phyloP scores from a whole-genome alignment of 2,329 filamentous ascomycete genomes.

The Colletotrichum plurivorum region DNA sequence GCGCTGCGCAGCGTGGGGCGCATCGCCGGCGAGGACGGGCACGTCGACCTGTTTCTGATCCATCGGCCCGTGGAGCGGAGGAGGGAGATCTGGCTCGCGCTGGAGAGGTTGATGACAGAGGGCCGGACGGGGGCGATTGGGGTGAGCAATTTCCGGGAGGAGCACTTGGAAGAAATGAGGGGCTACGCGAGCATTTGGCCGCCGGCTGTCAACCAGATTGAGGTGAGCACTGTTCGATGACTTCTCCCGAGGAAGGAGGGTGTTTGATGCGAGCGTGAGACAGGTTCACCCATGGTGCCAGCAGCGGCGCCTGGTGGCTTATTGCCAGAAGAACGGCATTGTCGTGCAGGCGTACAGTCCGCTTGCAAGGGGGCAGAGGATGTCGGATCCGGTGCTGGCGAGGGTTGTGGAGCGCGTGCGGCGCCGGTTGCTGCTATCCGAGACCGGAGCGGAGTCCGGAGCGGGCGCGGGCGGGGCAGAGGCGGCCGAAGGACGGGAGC shows the following conservation, averaged over 20 bases:
- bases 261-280: conserved; percentile 46
- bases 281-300: conserved; percentile 83
- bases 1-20: conserved; percentile 74
- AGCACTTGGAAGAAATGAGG: conserved; percentile 79
- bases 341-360: conserved; percentile 57
- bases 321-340: conserved; percentile 86
- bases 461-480: neutral
- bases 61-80: conserved; percentile 73
- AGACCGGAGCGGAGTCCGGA: neutral
- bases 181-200: conserved; percentile 76
- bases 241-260: neutral
- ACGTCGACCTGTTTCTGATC: conserved; percentile 80
- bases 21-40: conserved; percentile 69
- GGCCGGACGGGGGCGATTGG: conserved; percentile 77
- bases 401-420: conserved; percentile 10
- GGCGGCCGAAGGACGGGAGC: conserved; percentile 62
- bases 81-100: conserved; percentile 75
- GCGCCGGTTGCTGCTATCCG: neutral
- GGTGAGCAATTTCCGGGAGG: conserved; percentile 79
- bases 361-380: conserved; percentile 50
- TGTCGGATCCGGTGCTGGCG: conserved; percentile 68
- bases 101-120: conserved; percentile 73
- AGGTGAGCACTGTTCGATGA: conserved; percentile 61
- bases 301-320: conserved; percentile 55
- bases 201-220: conserved; percentile 81